Base-by-base conservation (phyloP, 495 filamentous ascomycete species). In the Neurospora cerealis region DNA sequence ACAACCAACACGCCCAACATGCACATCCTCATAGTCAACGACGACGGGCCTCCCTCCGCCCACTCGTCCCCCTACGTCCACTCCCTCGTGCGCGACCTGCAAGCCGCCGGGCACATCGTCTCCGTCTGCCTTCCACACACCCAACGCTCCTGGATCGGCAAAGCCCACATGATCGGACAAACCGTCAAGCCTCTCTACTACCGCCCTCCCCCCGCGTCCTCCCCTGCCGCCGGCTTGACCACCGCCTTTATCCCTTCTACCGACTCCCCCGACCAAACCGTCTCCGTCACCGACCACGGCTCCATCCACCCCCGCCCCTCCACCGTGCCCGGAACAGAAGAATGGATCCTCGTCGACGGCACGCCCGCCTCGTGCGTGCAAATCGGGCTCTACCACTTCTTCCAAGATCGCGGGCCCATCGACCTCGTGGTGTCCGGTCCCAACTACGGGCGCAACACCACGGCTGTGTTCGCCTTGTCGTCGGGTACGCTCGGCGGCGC, bases 61-160 rank as follows among this genome's bases (percentile, higher is more conserved):
- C 88, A 93, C 79, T 95, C 94, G 40, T 97, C 94, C 2, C 96
- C 96, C 5, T 98, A 99, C 78, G 88, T 98, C 74, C 94, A 96
- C 84, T 90, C 92, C 41, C 90, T 97, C 77, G 89, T 98, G 17
- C 84, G 88, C 42, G 87, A 90, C 32, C 91, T 99, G 44, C 93
- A 96, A 82, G 77, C 83, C 39, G 88, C 89, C 21, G 93, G 95
- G 11, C 95, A 96, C 81, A 87, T 85, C 44, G 93, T 98, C 73
- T 95, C 93, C 3, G 95, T 98, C 54, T 89, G 96, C 73, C 88
- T 99, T 4, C 96, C 96, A 0, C 91, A 97, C 81, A 90, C 90
- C 11, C 96, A 99, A 82, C 91, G 95, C 69, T 96, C 93, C 71
- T 99, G 96, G 96, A 98, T 99, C 77, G 94, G 94, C 72, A 99